Base-by-base conservation (phyloP, 306 rosid species). In the Sicyos edulis region DNA sequence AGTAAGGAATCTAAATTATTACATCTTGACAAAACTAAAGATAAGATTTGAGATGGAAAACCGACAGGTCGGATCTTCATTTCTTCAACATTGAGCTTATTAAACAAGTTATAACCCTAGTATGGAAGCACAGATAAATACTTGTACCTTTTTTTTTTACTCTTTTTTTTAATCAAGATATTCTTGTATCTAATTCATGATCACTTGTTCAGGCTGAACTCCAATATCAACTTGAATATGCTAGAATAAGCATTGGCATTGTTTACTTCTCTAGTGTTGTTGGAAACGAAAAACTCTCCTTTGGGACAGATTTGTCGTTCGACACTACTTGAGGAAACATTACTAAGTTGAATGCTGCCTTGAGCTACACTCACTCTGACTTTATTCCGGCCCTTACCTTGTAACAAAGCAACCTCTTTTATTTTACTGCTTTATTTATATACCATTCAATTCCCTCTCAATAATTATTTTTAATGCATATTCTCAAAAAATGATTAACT, bases 301-400 rank as follows among this genome's bases (percentile, higher is more conserved):
- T 90, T 53, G 98, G 98, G 58, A 82, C 96, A 22, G 98, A 90
- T 80, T 81, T 92, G 54, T 78, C 96, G 15, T 92, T 87, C 63
- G 98, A 92, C 74, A 90, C 98, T 57, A 88, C 93, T 19, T 80
- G 96, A 50, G 96, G 98, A 59, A 83, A 81, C 90, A 82, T 92
- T 11, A 81, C 83, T 72, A 90, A 86, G 26, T 73, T 78, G 84
- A 90, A 92, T 85, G 90, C 91, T 4, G 98, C 90, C 66, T 72
- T 92, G 85, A 92, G 87, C 77, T 73, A 84, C 81, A 86, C 79
- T 50, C 88, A 84, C 29, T 76, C 96, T 29, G 98, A 88, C 49
- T 87, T 92, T 55, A 82, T 88, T 80, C 93, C 93, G 5, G 83
- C 98, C 72, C 87, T 92, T 67, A 84, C 82, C 17, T 56, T 90